Evolutionary conservation across 1,284 basidiomycete species (phyloP).

Genomic region (Leccinum brunneo-olivaceum): DNA sequence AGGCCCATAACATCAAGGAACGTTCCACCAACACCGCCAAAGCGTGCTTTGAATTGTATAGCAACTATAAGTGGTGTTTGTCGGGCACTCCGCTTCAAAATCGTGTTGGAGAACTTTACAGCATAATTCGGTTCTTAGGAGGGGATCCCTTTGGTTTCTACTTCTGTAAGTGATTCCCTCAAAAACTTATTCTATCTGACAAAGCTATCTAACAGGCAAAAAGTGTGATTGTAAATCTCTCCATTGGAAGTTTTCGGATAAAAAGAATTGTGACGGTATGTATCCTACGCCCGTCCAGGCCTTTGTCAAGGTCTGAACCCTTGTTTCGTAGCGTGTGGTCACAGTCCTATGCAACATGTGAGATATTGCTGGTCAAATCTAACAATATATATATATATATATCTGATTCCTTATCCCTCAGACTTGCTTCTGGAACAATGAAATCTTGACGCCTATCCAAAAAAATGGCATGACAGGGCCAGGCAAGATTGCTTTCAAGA

Average conservation of each 20-base stretch:
- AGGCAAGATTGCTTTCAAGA: slow-evolving; percentile 82
- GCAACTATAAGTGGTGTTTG: slow-evolving; percentile 88
- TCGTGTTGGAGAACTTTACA: slow-evolving; percentile 96
- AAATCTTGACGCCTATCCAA: slow-evolving; percentile 92
- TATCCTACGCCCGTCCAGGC: not conserved
- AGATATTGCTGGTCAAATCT: slow-evolving; percentile 23
- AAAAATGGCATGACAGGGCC: slow-evolving; percentile 71
- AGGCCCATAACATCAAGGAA: slow-evolving; percentile 98
- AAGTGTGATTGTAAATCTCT: slow-evolving; percentile 81
- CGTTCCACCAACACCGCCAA: slow-evolving; percentile 94
- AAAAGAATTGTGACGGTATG: slow-evolving; percentile 76
- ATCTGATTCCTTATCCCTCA: slow-evolving; percentile 25
- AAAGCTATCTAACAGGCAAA: slow-evolving; percentile 49
- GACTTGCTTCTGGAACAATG: slow-evolving; percentile 88
- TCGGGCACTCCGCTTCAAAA: slow-evolving; percentile 98
- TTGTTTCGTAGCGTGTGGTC: slow-evolving; percentile 65
- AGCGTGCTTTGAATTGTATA: slow-evolving; percentile 84
- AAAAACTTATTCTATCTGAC: slow-evolving; percentile 2
- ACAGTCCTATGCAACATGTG: slow-evolving; percentile 92
- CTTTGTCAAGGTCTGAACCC: not conserved
- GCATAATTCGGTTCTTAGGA: slow-evolving; percentile 87
- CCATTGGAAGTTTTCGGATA: slow-evolving; percentile 87
- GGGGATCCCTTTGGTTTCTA: slow-evolving; percentile 90
- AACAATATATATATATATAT: slow-evolving; percentile 2
- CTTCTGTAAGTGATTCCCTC: slow-evolving; percentile 62